Evolutionary conservation across 805 yeast species (phyloP).

Genomic region (Starmera quercuum): DNA sequence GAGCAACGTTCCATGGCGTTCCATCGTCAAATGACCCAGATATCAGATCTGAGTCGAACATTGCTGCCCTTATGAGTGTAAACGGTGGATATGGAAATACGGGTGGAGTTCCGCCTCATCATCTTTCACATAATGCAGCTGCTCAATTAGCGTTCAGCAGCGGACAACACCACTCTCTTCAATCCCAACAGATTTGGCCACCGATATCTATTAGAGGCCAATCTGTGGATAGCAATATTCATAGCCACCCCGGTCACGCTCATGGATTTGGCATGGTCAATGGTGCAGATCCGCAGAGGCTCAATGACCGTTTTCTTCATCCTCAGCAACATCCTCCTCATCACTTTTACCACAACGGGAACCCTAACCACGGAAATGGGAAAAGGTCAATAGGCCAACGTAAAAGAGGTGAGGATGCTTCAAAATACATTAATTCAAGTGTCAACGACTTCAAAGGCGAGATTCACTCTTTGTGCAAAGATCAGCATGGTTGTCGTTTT

Average conservation of each 20-base stretch:
- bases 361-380: conserved; percentile 7
- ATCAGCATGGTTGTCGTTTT: conserved; percentile 94
- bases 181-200: conserved; percentile 18
- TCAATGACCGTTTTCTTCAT: conserved; percentile 5
- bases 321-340: conserved; percentile 7
- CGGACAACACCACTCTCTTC: conserved; percentile 10
- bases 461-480: conserved; percentile 78
- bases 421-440: conserved; percentile 60
- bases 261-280: not conserved
- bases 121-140: conserved; percentile 9
- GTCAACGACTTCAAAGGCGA: conserved; percentile 64
- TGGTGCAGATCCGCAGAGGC: conserved; percentile 5
- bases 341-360: conserved; percentile 1
- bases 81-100: no score
- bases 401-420: conserved; percentile 49
- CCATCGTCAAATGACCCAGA: no score
- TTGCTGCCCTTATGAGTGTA: no score
- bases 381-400: conserved; percentile 15
- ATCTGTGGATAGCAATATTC: conserved; percentile 9
- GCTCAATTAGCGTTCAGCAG: conserved; percentile 3
- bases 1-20: no score
- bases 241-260: conserved; percentile 9
- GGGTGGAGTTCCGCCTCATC: not conserved
- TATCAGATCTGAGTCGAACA: no score
- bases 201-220: conserved; percentile 14